These are phyloP conservation scores for Talaromyces ruber DNA, from an alignment of 495 filamentous ascomycete genomes.

Conservation along the genomic window DNA sequence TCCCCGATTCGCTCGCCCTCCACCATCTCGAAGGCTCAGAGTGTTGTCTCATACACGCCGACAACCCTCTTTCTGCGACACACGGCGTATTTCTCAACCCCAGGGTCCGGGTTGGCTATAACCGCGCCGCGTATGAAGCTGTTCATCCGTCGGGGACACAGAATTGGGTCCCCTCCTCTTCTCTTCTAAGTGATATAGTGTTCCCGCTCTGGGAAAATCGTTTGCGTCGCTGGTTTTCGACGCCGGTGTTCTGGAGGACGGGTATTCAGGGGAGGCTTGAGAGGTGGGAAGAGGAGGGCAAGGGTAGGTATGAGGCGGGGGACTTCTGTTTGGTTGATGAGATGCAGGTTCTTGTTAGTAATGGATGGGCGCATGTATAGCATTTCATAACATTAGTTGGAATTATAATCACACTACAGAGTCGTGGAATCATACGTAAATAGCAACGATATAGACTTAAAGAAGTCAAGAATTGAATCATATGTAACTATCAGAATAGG, in stretches of 20 bases:
- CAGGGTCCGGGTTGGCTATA: constrained; percentile 67
- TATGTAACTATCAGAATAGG: background rate
- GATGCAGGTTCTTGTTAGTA: constrained; percentile 70
- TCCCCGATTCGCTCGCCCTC: constrained; percentile 58
- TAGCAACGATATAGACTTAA: too few relatives aligned
- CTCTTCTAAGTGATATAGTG: constrained; percentile 26
- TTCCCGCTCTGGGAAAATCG: constrained; percentile 51
- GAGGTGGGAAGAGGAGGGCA: constrained; percentile 27
- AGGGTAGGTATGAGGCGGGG: constrained; percentile 42
- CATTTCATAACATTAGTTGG: too few relatives aligned
- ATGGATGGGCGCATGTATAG: constrained; percentile 72
- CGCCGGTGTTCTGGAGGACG: constrained; percentile 25
- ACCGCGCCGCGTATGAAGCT: constrained; percentile 43
- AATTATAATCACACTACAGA: background rate
- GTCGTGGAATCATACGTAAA: background rate
- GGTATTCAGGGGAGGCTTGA: constrained; percentile 29
- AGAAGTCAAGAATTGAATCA: background rate
- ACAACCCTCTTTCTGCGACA: constrained; percentile 46
- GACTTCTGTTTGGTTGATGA: constrained; percentile 67
- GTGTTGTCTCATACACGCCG: constrained; percentile 76
- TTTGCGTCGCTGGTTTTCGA: constrained; percentile 39
- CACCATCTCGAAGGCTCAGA: constrained; percentile 70
- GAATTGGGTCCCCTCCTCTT: background rate
- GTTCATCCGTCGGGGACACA: constrained; percentile 29
- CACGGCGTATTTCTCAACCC: constrained; percentile 73